phyloP scores from a whole-genome alignment of 257 asterid genomes.

The Nicotiana paniculata region DNA sequence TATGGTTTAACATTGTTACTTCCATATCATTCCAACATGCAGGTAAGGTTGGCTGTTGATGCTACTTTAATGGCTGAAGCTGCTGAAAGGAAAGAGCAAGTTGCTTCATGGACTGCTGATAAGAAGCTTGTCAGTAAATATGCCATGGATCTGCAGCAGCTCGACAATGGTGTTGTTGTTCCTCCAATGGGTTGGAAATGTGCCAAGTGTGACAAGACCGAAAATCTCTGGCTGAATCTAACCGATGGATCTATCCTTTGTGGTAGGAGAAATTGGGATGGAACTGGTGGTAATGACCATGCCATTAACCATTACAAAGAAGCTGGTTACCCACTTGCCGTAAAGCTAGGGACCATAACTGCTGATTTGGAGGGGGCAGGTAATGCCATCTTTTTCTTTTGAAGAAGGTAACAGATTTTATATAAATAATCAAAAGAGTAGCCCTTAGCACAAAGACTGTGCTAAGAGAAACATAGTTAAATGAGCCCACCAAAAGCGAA shows the following conservation, averaged over 20 bases:
- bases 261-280: constrained; percentile 93
- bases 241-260: constrained; percentile 94
- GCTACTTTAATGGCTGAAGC: constrained; percentile 68
- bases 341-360: constrained; percentile 94
- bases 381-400: constrained; percentile 24
- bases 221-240: constrained; percentile 92
- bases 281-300: constrained; percentile 94
- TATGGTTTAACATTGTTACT: not conserved
- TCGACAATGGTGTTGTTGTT: constrained; percentile 72
- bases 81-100: constrained; percentile 89
- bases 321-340: constrained; percentile 82
- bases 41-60: constrained; percentile 96
- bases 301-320: constrained; percentile 69
- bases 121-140: constrained; percentile 62
- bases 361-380: constrained; percentile 93
- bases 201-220: constrained; percentile 87
- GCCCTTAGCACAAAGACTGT: too few relatives aligned
- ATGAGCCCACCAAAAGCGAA: too few relatives aligned
- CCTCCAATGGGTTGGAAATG: constrained; percentile 97
- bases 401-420: not conserved
- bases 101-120: constrained; percentile 94
- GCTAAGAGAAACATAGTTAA: too few relatives aligned
- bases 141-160: constrained; percentile 77
- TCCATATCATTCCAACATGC: constrained; percentile 16
- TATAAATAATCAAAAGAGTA: not conserved